Percentiles rank a stretch among this genome's conserved stretches.
Evolutionary conservation across 1,139 yeast species (phyloP).

Genomic region (Candida mesenterica): DNA sequence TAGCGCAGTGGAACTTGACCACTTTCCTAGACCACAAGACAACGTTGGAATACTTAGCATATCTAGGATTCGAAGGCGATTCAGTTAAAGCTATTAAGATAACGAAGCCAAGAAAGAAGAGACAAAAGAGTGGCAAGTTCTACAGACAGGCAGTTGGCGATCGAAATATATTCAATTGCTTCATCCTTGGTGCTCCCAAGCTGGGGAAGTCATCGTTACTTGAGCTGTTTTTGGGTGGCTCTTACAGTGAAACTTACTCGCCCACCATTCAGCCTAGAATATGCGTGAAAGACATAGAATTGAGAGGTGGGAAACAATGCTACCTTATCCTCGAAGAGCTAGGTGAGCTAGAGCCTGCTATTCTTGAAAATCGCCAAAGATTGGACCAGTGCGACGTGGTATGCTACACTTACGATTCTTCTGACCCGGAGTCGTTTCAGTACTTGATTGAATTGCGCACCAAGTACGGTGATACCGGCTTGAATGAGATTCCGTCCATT

Average conservation of each 20-base stretch:
- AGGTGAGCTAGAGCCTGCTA: constrained; percentile 83
- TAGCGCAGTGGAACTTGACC: constrained; percentile 97
- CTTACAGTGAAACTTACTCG: constrained; percentile 67
- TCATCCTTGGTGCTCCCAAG: constrained; percentile 77
- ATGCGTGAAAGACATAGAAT: constrained; percentile 91
- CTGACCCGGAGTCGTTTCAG: constrained; percentile 93
- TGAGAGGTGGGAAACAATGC: constrained; percentile 93
- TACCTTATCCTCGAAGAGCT: constrained; percentile 86
- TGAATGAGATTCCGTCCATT: constrained; percentile 75
- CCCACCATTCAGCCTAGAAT: constrained; percentile 81
- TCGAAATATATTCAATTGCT: constrained; percentile 88
- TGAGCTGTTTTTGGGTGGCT: constrained; percentile 76
- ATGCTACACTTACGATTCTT: constrained; percentile 87
- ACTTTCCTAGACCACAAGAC: constrained; percentile 81
- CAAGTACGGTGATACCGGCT: constrained; percentile 44
- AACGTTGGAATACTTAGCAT: constrained; percentile 84
- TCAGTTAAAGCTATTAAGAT: constrained; percentile 67
- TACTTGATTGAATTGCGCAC: constrained; percentile 68
- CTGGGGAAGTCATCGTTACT: constrained; percentile 84
- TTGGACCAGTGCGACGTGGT: constrained; percentile 87
- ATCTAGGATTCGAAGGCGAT: constrained; percentile 74
- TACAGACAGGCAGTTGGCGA: constrained; percentile 74
- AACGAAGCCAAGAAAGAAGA: constrained; percentile 72
- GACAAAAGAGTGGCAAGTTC: constrained; percentile 61
- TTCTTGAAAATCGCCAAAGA: constrained; percentile 67